Evolutionary conservation across 1,139 yeast genomes (phyloP), one percentile per base, ranked within the genome.

Genomic region (Magnusiomyces fungicola): DNA sequence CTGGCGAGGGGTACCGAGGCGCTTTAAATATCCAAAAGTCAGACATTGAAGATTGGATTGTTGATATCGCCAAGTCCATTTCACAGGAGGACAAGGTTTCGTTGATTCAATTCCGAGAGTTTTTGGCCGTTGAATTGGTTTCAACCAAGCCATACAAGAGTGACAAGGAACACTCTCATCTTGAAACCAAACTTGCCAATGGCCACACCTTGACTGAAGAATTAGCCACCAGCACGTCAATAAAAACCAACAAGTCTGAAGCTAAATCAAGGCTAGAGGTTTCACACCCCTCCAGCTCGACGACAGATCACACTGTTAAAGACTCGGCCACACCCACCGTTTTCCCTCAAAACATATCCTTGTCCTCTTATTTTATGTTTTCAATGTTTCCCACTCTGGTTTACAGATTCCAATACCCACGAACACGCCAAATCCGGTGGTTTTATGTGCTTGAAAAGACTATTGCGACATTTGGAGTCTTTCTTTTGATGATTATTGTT

Each of bases 371-470:
- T 63, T 87, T 89, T 63, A 74, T 72, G 65, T 92, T 75, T 67
- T 72, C 95, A 21, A 83, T 87, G 95, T 89, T 78, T 63, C 98
- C 98, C n/a, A 86, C 95, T 0, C 68, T 89, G 50, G 95, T 92
- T 27, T 71, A 71, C 54, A 70, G 67, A 49, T 57, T 85, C 45
- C 82, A 81, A 52, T 90, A 80, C 61, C 96, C 97, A 30, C 74
- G 96, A 57, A 87, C 89, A 0, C 65, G 73, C 18, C 66, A 64
- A 34, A 80, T 92, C 45, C 76, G 96, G 58, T 79, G 86, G 84
- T 50, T 63, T 1, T 89, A 84, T 61, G 81, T 89, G 2, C 62
- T 72, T n/a, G 81, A 78, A 53, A 92, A 90, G 62, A 63, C 82
- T 0, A 70, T 76, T 45, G 97, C 96, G 1, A 81, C 85, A 5